phyloP scores from a whole-genome alignment of 2,329 filamentous ascomycete genomes.

The Pseudogymnoascus sp. region DNA sequence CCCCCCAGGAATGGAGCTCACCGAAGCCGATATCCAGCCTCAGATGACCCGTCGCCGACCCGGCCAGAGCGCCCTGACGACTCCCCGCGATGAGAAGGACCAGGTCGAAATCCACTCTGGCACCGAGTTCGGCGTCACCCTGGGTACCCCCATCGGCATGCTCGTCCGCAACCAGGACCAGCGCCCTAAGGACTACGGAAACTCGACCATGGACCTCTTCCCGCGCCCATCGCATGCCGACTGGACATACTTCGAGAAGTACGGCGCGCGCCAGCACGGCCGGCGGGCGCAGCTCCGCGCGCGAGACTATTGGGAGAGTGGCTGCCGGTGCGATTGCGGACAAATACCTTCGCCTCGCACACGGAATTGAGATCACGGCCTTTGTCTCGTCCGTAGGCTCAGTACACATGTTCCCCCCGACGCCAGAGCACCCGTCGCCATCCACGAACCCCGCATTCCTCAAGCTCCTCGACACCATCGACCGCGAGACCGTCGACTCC shows the following conservation, averaged over 20 bases:
- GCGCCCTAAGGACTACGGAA: slow-evolving; percentile 83
- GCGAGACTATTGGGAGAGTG: slow-evolving; percentile 90
- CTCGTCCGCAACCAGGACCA: slow-evolving; percentile 89
- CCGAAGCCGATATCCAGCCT: slow-evolving; percentile 83
- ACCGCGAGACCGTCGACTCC: slow-evolving; percentile 70
- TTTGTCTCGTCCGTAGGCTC: slow-evolving; percentile 82
- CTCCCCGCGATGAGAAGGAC: slow-evolving; percentile 89
- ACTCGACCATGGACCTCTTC: slow-evolving; percentile 83
- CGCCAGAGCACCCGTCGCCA: slow-evolving; percentile 58
- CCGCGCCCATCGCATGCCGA: slow-evolving; percentile 91
- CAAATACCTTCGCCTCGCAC: slow-evolving; percentile 75
- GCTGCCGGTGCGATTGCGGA: slow-evolving; percentile 89
- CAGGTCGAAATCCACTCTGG: slow-evolving; percentile 87
- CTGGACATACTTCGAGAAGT: slow-evolving; percentile 96
- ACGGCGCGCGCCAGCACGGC: slow-evolving; percentile 86
- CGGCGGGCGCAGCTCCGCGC: slow-evolving; percentile 82
- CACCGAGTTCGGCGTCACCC: slow-evolving; percentile 79
- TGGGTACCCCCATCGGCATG: slow-evolving; percentile 86
- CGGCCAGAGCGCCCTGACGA: slow-evolving; percentile 84
- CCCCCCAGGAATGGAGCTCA: slow-evolving; percentile 80
- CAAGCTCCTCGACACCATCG: slow-evolving; percentile 63
- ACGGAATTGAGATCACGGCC: slow-evolving; percentile 85
- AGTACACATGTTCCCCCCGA: slow-evolving; percentile 69
- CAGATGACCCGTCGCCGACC: slow-evolving; percentile 88
- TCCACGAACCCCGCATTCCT: slow-evolving; percentile 76